Evolutionary conservation across 108 stramenopile species (phyloP).

Genomic region (Nitzschia sp.): DNA sequence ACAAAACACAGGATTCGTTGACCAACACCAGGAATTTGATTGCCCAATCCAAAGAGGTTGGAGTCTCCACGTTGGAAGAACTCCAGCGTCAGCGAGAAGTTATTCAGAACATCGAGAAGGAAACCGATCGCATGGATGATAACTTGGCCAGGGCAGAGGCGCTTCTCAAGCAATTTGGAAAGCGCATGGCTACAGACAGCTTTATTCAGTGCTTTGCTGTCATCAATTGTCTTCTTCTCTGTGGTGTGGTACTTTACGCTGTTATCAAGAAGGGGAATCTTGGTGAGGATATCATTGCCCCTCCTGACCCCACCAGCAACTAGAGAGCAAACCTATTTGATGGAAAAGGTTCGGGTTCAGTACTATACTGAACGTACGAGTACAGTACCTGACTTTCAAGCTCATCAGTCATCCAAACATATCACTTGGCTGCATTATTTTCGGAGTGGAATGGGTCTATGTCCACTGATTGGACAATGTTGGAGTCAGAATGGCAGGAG

Average conservation of each 20-base stretch:
- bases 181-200: conserved; percentile 92
- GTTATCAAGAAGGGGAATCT: conserved; percentile 58
- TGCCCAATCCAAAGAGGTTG: conserved; percentile 78
- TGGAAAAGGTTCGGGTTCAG: too few species aligned
- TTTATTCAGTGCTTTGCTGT: conserved; percentile 93
- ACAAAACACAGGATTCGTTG: conserved; percentile 81
- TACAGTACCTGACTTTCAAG: too few species aligned
- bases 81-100: conserved; percentile 87
- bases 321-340: too few species aligned
- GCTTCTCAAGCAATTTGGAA: conserved; percentile 88
- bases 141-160: conserved; percentile 84
- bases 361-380: too few species aligned
- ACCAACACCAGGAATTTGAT: conserved; percentile 71
- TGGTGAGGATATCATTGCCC: conserved; percentile 10
- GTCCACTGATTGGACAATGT: too few species aligned
- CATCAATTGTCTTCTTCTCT: conserved; percentile 76
- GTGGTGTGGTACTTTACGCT: conserved; percentile 83
- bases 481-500: too few species aligned
- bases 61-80: conserved; percentile 80
- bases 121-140: conserved; percentile 88
- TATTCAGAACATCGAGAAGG: conserved; percentile 81
- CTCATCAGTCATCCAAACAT: too few species aligned
- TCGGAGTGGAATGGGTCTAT: too few species aligned
- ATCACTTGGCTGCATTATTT: too few species aligned
- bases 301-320: conserved; percentile 7